Evolutionary conservation across 1,284 basidiomycete genomes (phyloP).

Genomic region (Naganishia sp.): DNA sequence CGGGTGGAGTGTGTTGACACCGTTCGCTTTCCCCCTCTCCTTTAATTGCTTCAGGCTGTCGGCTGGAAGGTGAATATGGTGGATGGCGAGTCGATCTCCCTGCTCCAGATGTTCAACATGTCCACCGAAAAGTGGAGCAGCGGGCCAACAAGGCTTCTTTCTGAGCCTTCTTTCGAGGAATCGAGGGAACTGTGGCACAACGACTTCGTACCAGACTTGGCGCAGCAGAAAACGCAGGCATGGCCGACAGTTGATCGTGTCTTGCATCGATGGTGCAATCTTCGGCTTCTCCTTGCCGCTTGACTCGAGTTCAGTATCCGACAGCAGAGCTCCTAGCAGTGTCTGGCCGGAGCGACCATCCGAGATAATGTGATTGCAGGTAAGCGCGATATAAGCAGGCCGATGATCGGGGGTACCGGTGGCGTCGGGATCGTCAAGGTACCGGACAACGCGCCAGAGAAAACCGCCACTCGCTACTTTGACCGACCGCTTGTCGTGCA

Average conservation of each 20-base stretch:
- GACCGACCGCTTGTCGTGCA: background rate
- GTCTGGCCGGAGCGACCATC: conserved; percentile 6
- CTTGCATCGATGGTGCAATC: background rate
- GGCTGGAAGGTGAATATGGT: conserved; percentile 31
- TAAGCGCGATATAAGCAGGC: conserved; percentile 10
- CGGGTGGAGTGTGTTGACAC: conserved; percentile 43
- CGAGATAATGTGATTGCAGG: conserved; percentile 9
- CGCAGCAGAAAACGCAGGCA: conserved; percentile 34
- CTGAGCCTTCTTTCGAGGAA: conserved; percentile 39
- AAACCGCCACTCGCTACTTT: background rate
- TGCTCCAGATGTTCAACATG: background rate
- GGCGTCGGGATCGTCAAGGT: background rate
- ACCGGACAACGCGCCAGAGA: conserved; percentile 6
- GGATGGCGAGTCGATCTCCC: conserved; percentile 19
- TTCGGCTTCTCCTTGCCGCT: background rate
- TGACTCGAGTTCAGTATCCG: background rate
- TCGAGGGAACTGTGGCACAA: conserved; percentile 42
- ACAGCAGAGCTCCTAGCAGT: background rate
- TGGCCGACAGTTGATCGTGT: conserved; percentile 6
- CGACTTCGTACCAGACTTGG: conserved; percentile 39
- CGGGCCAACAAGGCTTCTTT: conserved; percentile 39
- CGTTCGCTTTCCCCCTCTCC: conserved; percentile 32
- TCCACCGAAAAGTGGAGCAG: background rate
- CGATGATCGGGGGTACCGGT: background rate
- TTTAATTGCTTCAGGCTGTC: conserved; percentile 35